Percentiles rank a stretch among this genome's conserved stretches.
phyloP scores from a whole-genome alignment of 1,139 yeast species.

The Candida albicans region DNA sequence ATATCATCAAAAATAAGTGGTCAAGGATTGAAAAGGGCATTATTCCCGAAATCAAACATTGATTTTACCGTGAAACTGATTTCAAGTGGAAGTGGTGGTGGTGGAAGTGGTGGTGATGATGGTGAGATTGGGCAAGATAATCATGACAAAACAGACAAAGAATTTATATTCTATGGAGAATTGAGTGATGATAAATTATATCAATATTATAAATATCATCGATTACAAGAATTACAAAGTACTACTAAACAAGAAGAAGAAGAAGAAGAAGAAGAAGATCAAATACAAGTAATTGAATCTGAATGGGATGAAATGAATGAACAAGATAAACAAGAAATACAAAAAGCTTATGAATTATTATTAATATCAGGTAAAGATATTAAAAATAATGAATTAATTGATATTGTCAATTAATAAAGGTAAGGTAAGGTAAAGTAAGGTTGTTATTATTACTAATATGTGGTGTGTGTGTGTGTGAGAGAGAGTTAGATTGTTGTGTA shows the following conservation, averaged over 20 bases:
- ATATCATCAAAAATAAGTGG: not conserved
- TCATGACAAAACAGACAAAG: not conserved
- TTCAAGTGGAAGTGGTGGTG: no score
- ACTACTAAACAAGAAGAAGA: not conserved
- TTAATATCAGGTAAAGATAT: constrained; percentile 31
- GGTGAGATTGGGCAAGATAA: no score
- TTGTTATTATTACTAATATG: no score
- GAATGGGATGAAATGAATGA: constrained; percentile 29
- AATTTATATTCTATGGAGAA: not conserved
- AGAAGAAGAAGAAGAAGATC: not conserved
- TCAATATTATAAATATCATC: constrained; percentile 1
- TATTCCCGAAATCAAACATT: not conserved
- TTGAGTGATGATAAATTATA: not conserved
- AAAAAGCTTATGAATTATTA: constrained; percentile 29
- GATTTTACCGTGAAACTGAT: no score
- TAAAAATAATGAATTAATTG: constrained; percentile 28
- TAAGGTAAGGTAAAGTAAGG: no score
- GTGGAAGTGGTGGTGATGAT: not conserved
- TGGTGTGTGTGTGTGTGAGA: not conserved
- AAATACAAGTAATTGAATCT: not conserved
- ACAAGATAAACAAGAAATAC: constrained; percentile 26
- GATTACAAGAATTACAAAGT: not conserved
- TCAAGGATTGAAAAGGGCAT: not conserved
- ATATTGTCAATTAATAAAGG: no score
- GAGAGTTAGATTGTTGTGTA: no score